A percentile compares a stretch with the other conserved stretches of the same genome.
Conservation (phyloP, 345 rosid genomes). For the Boechera retrofracta region DNA sequence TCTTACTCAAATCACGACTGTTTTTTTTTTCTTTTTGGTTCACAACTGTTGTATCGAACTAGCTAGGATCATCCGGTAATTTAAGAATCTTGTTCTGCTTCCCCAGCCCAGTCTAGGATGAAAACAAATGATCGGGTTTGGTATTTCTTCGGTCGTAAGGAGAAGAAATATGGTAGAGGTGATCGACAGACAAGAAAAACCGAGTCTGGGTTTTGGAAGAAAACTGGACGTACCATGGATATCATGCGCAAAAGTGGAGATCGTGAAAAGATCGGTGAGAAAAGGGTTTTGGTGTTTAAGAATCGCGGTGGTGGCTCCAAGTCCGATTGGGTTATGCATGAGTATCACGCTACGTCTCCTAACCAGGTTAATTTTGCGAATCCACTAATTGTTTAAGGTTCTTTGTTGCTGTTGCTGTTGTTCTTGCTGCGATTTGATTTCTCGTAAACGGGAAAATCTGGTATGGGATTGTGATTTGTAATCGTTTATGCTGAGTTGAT, state of each 20-base stretch:
- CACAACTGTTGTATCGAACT: too few species aligned
- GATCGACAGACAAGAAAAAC: constrained; percentile 22
- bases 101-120: not conserved
- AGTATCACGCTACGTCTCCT: constrained; percentile 28
- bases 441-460: too few species aligned
- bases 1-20: not conserved
- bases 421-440: too few species aligned
- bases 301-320: not conserved
- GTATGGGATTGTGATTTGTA: too few species aligned
- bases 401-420: too few species aligned
- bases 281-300: constrained; percentile 54
- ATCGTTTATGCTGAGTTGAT: too few species aligned
- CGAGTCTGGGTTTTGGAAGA: constrained; percentile 33
- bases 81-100: too few species aligned
- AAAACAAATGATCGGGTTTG: not conserved
- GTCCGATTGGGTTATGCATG: constrained; percentile 49
- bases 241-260: constrained; percentile 23
- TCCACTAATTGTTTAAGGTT: too few species aligned
- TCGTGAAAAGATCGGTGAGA: constrained; percentile 45
- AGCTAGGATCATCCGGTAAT: too few species aligned
- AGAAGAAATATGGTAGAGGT: constrained; percentile 34
- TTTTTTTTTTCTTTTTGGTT: too few species aligned
- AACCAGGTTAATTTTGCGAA: too few species aligned
- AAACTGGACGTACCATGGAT: constrained; percentile 34
- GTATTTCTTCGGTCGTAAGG: constrained; percentile 14